phyloP scores from a whole-genome alignment of 768 basidiomycete species.

The Tulasnella sp. region DNA sequence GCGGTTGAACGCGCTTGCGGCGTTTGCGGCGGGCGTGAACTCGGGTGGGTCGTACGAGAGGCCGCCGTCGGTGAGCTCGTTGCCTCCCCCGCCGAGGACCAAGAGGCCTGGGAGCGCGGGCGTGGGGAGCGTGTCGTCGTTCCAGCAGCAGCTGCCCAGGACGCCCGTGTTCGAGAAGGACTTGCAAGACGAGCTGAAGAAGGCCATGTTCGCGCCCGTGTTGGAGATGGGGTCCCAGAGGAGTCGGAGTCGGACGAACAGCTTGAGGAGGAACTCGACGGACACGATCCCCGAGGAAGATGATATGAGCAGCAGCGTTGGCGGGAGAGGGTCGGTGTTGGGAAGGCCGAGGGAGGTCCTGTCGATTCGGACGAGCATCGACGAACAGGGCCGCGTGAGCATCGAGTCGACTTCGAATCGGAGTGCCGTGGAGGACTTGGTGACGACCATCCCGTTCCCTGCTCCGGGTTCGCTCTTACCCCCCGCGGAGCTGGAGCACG shows the following conservation, averaged over 20 bases:
- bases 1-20: neutral
- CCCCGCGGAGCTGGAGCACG: neutral
- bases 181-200: slow-evolving; percentile 4
- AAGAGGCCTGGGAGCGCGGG: neutral
- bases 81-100: neutral
- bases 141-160: neutral
- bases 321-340: neutral
- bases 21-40: neutral
- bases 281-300: neutral
- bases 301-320: neutral
- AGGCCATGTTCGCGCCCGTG: neutral
- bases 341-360: neutral
- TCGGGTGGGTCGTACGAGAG: neutral
- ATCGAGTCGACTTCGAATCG: neutral
- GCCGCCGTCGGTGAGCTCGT: slow-evolving; percentile 1
- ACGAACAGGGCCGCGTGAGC: neutral
- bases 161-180: neutral
- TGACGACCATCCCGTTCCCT: neutral
- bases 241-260: neutral
- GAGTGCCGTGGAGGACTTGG: neutral
- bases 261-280: neutral
- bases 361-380: neutral
- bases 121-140: neutral
- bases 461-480: neutral
- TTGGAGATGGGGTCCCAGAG: neutral